Evolutionary conservation across 805 yeast species (phyloP), one percentile per base, ranked within the genome.

Genomic region (Metschnikowia aberdeeniae): DNA sequence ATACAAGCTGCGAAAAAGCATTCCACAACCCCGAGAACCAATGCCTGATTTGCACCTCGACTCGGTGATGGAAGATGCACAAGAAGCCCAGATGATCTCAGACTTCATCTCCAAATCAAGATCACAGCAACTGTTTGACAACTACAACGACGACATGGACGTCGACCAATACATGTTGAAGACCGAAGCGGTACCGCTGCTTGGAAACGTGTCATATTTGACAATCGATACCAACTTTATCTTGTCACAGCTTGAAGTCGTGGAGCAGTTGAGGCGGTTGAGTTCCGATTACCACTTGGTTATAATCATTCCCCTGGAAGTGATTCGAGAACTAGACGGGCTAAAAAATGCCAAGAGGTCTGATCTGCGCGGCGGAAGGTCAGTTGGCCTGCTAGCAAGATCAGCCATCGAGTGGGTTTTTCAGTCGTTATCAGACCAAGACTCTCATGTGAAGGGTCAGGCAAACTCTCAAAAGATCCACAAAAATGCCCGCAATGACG

Each of bases 221-320:
- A 82, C 89, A 0, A 68, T 88, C 0, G 97, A 90, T 59, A 90
- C 97, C 2, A 90, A 90, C 58, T 87, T 90, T 58, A 69, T 87
- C 11, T 63, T 90, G 3, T 78, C 89, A 1, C 89, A 89, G 58
- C 62, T 88, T 36, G 61, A 68, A 14, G 63, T 86, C 1, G 52
- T 89, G 7, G 80, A 84, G 38, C 73, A 73, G 0, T 58, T 90
- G 22, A 61, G 73, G 3, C 55, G 55, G 1, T 44, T 77, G 6
- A 74, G 74, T 4, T 41, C 51, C 0, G 47, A 62, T 10, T 82
- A 70, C 55, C 68, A 73, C 13, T 76, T 80, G 40, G 59, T 59
- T 39, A 67, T 90, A 1, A 68, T 90, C 0, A 69, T 90, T 3
- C 98, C 98, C 0, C 66, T 66, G 4, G 77, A 82, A 1, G 93